phyloP scores from a whole-genome alignment of 345 rosid genomes.

The Arabidopsis thaliana region DNA sequence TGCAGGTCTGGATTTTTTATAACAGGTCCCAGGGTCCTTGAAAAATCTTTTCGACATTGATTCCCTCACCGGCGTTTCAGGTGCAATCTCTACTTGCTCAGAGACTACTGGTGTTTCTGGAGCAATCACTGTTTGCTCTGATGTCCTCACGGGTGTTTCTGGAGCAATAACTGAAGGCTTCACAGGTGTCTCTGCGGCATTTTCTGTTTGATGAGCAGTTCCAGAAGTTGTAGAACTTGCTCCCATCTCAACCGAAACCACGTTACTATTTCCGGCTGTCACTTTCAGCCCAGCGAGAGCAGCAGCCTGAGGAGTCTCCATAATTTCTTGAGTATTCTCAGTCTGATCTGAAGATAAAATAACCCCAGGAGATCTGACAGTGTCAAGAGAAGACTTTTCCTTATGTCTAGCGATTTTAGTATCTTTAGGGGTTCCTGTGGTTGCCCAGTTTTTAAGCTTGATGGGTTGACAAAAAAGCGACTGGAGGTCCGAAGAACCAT shows the following conservation, averaged over 20 bases:
- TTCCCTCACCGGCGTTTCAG: constrained; percentile 64
- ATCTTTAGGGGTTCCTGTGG: constrained; percentile 25
- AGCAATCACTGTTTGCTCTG: constrained; percentile 36
- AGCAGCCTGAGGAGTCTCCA: constrained; percentile 36
- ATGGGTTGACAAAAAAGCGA: constrained; percentile 47
- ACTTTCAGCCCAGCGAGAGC: constrained; percentile 35
- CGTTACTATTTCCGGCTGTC: not conserved
- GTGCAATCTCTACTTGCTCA: constrained; percentile 59
- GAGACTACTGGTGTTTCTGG: constrained; percentile 38
- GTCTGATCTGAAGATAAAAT: constrained; percentile 14
- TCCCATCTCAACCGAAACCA: constrained; percentile 13
- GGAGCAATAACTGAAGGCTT: constrained; percentile 36
- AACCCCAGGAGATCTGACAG: constrained; percentile 3
- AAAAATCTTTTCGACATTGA: constrained; percentile 50
- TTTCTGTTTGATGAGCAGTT: constrained; percentile 36
- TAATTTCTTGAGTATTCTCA: constrained; percentile 32
- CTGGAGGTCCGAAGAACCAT: constrained; percentile 56
- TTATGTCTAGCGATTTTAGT: constrained; percentile 9
- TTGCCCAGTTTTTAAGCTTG: constrained; percentile 21
- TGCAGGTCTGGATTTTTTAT: constrained; percentile 35
- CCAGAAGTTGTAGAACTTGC: constrained; percentile 9
- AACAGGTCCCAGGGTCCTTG: constrained; percentile 46
- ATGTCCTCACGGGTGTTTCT: constrained; percentile 34
- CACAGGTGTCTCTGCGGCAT: constrained; percentile 24
- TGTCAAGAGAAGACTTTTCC: not conserved